Evolutionary conservation across 202 grass and related monocot species (phyloP).

Genomic region (Carex sylvatica): DNA sequence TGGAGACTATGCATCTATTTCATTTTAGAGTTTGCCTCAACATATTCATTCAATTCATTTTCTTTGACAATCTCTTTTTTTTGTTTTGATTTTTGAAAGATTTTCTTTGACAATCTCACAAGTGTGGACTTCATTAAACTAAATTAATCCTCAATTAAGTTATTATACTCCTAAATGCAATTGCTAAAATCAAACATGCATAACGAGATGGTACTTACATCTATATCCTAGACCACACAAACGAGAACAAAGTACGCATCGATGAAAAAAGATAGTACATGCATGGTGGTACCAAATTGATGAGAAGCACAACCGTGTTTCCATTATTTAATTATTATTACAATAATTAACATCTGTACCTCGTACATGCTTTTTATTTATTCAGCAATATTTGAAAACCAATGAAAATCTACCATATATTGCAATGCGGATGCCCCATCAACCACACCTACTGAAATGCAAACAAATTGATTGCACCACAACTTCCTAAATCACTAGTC

Average conservation of each 20-base stretch:
- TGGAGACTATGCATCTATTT: too few relatives aligned
- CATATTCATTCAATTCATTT: too few relatives aligned
- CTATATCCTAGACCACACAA: neutral
- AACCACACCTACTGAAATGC: slow-evolving; percentile 10
- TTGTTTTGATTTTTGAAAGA: too few relatives aligned
- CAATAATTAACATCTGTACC: neutral
- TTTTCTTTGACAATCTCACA: too few relatives aligned
- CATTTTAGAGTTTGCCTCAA: too few relatives aligned
- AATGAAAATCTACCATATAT: neutral
- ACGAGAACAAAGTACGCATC: neutral
- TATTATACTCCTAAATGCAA: too few relatives aligned
- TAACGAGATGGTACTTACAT: neutral
- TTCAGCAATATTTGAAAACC: neutral
- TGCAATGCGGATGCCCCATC: neutral
- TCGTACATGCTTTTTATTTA: neutral
- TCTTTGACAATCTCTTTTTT: too few relatives aligned
- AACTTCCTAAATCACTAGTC: neutral
- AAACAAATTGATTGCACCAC: slow-evolving; percentile 4
- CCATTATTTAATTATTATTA: neutral
- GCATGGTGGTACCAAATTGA: neutral
- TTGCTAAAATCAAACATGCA: too few relatives aligned
- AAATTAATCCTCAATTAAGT: too few relatives aligned
- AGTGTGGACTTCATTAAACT: too few relatives aligned
- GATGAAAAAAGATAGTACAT: neutral
- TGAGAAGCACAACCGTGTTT: neutral